Percentiles rank a stretch among this genome's conserved stretches.
Evolutionary conservation across 1,139 yeast species (phyloP).

Genomic region (Suhomyces anneliseae): DNA sequence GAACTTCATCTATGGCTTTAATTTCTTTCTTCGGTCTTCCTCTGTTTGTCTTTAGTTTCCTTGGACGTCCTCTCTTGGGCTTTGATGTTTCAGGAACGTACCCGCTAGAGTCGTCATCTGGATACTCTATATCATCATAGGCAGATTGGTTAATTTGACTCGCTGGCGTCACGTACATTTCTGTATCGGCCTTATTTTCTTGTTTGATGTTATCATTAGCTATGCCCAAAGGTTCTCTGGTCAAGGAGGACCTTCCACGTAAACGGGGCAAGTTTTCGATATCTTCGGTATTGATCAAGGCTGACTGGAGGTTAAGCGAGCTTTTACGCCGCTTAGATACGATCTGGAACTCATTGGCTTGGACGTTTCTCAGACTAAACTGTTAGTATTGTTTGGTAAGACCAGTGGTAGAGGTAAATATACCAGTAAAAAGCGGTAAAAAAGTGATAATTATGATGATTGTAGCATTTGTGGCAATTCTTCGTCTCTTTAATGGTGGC

Average conservation of each 20-base stretch:
- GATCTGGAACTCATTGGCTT: conserved; percentile 14
- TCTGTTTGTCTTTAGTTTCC: conserved; percentile 10
- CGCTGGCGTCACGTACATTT: conserved; percentile 5
- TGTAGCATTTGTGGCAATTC: too few species aligned
- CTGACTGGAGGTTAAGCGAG: conserved; percentile 24
- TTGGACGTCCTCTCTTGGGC: conserved; percentile 8
- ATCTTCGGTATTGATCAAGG: conserved; percentile 24
- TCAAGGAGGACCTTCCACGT: conserved; percentile 13
- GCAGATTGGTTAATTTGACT: conserved; percentile 3
- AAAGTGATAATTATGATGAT: too few species aligned
- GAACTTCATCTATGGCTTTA: background rate
- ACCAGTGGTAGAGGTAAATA: background rate
- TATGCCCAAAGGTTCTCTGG: conserved; percentile 1
- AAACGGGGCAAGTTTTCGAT: conserved; percentile 26
- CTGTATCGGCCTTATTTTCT: background rate
- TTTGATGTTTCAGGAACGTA: background rate
- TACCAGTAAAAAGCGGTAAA: too few species aligned
- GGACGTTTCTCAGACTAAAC: conserved; percentile 13
- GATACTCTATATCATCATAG: conserved; percentile 6
- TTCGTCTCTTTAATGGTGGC: too few species aligned
- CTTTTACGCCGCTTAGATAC: conserved; percentile 7
- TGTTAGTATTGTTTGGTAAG: background rate
- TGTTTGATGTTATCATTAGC: background rate
- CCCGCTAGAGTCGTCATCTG: conserved; percentile 1
- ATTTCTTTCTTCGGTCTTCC: conserved; percentile 14